These are phyloP conservation scores for Keqinozyma sinolaborantium DNA, from an alignment of 1,139 yeast genomes.

Conservation along the genomic window DNA sequence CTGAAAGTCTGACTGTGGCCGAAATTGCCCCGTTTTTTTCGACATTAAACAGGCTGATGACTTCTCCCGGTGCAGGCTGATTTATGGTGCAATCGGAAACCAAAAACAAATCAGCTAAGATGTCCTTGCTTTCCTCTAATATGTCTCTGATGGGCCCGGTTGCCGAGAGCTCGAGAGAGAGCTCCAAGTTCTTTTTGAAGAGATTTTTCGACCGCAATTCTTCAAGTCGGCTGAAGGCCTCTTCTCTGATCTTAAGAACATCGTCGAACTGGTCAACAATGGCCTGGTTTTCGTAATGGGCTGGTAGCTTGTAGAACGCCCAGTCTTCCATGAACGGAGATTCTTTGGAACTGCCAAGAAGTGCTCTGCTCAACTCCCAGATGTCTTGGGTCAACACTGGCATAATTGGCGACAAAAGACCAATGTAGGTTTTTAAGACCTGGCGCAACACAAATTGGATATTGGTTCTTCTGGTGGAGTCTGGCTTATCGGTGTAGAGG, in stretches of 20 bases:
- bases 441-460: constrained; percentile 71
- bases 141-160: constrained; percentile 10
- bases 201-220: constrained; percentile 23
- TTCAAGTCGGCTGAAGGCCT: constrained; percentile 42
- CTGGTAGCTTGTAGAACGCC: constrained; percentile 28
- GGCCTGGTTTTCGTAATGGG: constrained; percentile 15
- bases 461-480: constrained; percentile 53
- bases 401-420: constrained; percentile 72
- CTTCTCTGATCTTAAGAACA: constrained; percentile 46
- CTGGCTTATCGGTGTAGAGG: constrained; percentile 63
- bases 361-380: constrained; percentile 56
- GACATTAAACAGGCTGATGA: constrained; percentile 3
- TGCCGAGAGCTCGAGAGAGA: constrained; percentile 40
- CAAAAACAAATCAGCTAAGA: constrained; percentile 58
- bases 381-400: constrained; percentile 87
- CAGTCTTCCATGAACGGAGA: constrained; percentile 55
- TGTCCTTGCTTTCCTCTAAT: constrained; percentile 21
- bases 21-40: constrained; percentile 8
- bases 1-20: constrained; percentile 25
- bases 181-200: constrained; percentile 66
- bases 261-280: constrained; percentile 38
- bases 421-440: constrained; percentile 57
- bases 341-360: constrained; percentile 22
- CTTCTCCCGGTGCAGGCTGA: constrained; percentile 2
- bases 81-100: constrained; percentile 54